Base-by-base conservation (phyloP, 2,329 filamentous ascomycete species). In the Calonectria naviculata region DNA sequence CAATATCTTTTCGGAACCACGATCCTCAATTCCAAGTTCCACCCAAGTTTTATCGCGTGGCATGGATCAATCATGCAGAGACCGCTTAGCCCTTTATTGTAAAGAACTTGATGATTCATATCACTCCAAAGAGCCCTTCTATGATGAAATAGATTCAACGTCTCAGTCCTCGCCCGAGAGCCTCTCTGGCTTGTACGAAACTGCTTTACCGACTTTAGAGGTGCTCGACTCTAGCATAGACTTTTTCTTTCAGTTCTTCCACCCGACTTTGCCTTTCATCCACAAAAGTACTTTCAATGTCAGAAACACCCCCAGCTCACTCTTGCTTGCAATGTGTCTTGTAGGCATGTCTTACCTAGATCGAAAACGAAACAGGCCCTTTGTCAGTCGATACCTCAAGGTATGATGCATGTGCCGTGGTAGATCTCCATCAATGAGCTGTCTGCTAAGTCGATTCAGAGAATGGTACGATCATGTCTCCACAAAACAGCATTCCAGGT, bases 191-290 rank as follows among this genome's bases (percentile, higher is more conserved):
- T 6, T 6, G 5, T 56, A 13, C 13, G 52, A 38, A 10, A 10
- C 13, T 19, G 31, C 6, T 21, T 26, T 56, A 6, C 52, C 52
- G 6, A 12, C n/a, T 21, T 5, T 56, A 3, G 52, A 56, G n/a
- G 38, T 38, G 7, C 52, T 56, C 3, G 52, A 56, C 31, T 56
- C 52, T 12, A 56, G 52, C 21, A 6, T 56, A 4, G 52, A 56
- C n/a, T 56, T 56, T 21, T 56, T 56, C 6, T 56, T 56, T 28
- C 52, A 56, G 13, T 56, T 56, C 19, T 56, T 56, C n/a, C 52
- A 56, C 26, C 52, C 21, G 17, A 56, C 52, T 1, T 12, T 56
- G 12, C 52, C 52, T 17, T 56, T 56, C 7, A 56, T 56, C 12
- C 52, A 56, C 13, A 56, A 34, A 56, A 26, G 52, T 5, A 56